These are phyloP conservation scores for Kernera saxatilis DNA, from an alignment of 345 rosid species.

Conservation along the genomic window DNA sequence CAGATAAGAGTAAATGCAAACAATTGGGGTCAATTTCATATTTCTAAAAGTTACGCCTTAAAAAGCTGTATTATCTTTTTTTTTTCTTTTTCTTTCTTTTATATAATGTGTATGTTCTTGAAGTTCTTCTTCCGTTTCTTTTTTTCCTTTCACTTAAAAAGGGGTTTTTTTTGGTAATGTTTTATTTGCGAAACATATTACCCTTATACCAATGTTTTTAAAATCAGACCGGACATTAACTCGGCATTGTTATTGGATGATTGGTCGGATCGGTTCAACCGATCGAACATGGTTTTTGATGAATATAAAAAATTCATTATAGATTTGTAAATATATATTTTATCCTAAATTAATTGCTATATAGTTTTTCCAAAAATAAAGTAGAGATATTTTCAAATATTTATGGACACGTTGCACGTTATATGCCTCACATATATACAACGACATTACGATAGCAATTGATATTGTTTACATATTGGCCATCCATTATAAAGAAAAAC, in stretches of 20 bases:
- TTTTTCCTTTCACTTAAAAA: neutral
- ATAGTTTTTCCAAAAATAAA: neutral
- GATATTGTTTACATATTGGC: neutral
- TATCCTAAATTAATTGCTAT: neutral
- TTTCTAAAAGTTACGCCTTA: slow-evolving; percentile 8
- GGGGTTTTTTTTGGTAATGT: neutral
- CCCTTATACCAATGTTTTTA: no score
- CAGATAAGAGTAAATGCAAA: slow-evolving; percentile 7
- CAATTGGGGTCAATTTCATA: slow-evolving; percentile 8
- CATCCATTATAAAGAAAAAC: slow-evolving; percentile 16
- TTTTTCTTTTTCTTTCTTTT: neutral
- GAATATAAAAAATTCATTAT: neutral
- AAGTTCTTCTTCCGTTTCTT: neutral
- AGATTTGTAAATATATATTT: neutral
- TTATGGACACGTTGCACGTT: slow-evolving; percentile 1
- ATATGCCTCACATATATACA: slow-evolving; percentile 9
- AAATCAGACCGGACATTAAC: no score
- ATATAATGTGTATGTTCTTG: neutral
- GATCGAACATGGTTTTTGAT: no score
- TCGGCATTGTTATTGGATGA: no score
- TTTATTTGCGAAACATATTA: no score
- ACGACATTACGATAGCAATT: neutral
- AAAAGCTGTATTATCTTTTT: neutral
- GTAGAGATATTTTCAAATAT: neutral
- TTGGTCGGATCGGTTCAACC: no score